Evolutionary conservation across 2,329 filamentous ascomycete species (phyloP).

Genomic region (Aspergillus oerlinghausenensis): DNA sequence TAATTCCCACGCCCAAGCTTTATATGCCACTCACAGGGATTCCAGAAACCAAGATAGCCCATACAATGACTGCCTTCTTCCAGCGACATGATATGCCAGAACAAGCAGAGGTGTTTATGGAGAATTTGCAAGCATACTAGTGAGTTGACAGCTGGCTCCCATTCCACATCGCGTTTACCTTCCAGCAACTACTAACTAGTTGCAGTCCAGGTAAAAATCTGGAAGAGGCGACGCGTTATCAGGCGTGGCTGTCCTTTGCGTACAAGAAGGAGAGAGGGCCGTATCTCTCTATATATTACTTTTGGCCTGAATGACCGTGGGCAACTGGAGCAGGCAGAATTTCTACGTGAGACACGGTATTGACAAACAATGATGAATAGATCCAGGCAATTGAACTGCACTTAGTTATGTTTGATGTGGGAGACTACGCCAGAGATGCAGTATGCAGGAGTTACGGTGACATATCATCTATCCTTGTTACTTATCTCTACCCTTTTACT

Average conservation of each 20-base stretch:
- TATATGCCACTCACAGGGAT: neutral
- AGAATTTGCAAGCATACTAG: neutral
- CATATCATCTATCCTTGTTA: too few relatives aligned
- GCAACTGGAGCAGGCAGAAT: neutral
- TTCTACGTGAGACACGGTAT: too few relatives aligned
- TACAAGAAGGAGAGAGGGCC: neutral
- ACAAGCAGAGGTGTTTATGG: neutral
- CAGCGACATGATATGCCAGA: neutral
- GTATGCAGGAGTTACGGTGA: too few relatives aligned
- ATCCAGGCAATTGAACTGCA: too few relatives aligned
- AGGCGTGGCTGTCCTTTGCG: neutral
- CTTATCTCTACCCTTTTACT: too few relatives aligned
- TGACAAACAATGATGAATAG: too few relatives aligned
- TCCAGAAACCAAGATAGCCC: neutral
- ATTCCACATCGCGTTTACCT: neutral
- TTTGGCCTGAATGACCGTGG: neutral
- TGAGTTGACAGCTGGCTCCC: neutral
- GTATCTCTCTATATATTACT: neutral
- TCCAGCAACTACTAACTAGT: neutral
- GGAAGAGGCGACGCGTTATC: neutral
- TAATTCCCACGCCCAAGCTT: neutral
- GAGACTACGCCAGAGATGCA: too few relatives aligned
- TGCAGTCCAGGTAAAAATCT: neutral
- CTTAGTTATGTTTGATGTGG: too few relatives aligned
- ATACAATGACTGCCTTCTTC: neutral